phyloP scores from a whole-genome alignment of 768 basidiomycete genomes.

The Termitomyces sp. region DNA sequence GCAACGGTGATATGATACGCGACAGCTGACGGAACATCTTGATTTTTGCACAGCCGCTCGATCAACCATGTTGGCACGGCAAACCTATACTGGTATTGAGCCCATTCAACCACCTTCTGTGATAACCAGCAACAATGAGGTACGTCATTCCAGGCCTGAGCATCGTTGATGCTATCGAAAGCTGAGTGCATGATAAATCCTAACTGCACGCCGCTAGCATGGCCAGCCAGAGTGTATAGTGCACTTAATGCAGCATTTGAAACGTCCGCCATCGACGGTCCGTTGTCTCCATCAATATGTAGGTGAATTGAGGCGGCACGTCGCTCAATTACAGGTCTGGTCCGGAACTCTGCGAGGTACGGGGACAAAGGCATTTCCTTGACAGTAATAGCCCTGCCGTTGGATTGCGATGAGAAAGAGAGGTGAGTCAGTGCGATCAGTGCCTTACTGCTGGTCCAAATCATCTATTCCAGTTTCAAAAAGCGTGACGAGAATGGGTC shows the following conservation, averaged over 20 bases:
- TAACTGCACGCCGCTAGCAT: conserved; percentile 75
- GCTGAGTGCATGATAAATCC: conserved; percentile 68
- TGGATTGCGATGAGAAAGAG: conserved; percentile 4
- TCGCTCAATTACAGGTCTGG: conserved; percentile 72
- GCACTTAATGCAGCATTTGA: conserved; percentile 70
- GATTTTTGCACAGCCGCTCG: conserved; percentile 65
- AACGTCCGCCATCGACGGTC: conserved; percentile 72
- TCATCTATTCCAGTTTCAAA: conserved; percentile 55
- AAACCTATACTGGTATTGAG: conserved; percentile 91
- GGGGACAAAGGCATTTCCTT: conserved; percentile 72
- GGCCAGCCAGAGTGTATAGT: conserved; percentile 66
- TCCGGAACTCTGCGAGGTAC: conserved; percentile 82
- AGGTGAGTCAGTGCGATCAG: conserved; percentile 2
- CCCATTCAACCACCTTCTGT: conserved; percentile 76
- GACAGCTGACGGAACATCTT: conserved; percentile 45
- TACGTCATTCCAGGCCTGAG: conserved; percentile 59
- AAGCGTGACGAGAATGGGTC: conserved; percentile 65
- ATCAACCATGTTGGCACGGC: conserved; percentile 83
- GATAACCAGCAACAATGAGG: conserved; percentile 84
- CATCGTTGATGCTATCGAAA: conserved; percentile 62
- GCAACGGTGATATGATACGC: conserved; percentile 58
- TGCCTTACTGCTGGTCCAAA: conserved; percentile 67
- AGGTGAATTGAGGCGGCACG: conserved; percentile 87
- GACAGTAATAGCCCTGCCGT: conserved; percentile 50
- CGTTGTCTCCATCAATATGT: conserved; percentile 85